These are phyloP conservation scores for Cynara cardunculus DNA, from an alignment of 129 eudicot species.

Conservation along the genomic window DNA sequence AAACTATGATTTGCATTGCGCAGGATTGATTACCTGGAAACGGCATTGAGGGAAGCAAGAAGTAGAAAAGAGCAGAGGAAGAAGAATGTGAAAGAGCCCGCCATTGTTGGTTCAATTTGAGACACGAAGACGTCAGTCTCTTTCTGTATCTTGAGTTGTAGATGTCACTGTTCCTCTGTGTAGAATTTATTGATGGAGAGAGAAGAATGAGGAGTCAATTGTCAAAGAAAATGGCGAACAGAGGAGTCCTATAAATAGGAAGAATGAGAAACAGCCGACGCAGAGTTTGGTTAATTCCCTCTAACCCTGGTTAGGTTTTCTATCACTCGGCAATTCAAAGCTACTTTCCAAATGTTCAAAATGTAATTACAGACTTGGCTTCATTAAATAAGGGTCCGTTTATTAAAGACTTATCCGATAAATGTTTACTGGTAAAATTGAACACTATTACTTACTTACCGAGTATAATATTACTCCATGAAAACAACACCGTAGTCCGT, in stretches of 20 bases:
- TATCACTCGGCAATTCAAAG: slow-evolving; percentile 9
- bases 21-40: slow-evolving; percentile 19
- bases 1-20: background rate
- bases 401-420: too few species aligned
- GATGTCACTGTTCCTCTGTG: background rate
- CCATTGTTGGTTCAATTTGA: slow-evolving; percentile 36
- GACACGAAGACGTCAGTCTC: background rate
- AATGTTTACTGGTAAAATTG: too few species aligned
- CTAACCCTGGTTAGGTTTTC: slow-evolving; percentile 40
- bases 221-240: slow-evolving; percentile 7
- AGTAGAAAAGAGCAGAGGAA: slow-evolving; percentile 21
- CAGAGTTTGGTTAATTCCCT: slow-evolving; percentile 23
- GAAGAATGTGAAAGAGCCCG: slow-evolving; percentile 20
- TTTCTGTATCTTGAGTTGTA: background rate
- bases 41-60: slow-evolving; percentile 28
- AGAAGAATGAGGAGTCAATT: slow-evolving; percentile 7
- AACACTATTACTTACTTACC: too few species aligned
- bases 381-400: too few species aligned
- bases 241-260: slow-evolving; percentile 27
- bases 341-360: background rate
- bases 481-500: too few species aligned
- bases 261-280: slow-evolving; percentile 2
- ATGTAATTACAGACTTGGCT: background rate
- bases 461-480: too few species aligned
- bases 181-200: slow-evolving; percentile 4